Percentiles rank a stretch among this genome's conserved stretches.
Conservation (phyloP, 2,329 filamentous ascomycete species). For the Aspergillus texensis region DNA sequence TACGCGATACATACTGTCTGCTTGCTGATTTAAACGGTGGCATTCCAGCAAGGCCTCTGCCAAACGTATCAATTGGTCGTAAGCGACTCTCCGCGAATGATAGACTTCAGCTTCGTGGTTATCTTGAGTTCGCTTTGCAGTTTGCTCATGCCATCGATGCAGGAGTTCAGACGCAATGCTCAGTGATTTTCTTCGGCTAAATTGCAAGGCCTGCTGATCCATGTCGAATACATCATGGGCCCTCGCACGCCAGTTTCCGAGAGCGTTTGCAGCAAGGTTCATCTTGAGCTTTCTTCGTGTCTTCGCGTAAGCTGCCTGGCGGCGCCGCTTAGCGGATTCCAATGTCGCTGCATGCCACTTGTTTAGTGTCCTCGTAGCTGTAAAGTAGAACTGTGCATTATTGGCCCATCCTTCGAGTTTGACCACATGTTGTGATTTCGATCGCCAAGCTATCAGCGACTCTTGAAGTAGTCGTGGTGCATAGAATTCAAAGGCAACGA, state of each 20-base stretch:
- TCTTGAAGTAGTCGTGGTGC: conserved; percentile 45
- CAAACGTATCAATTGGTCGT: conserved; percentile 42
- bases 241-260: conserved; percentile 44
- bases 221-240: conserved; percentile 36
- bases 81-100: conserved; percentile 42
- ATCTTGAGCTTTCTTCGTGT: conserved; percentile 58
- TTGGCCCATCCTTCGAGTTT: conserved; percentile 56
- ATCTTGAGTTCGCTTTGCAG: conserved; percentile 38
- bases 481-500: conserved; percentile 47
- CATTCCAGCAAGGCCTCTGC: conserved; percentile 36
- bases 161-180: conserved; percentile 40
- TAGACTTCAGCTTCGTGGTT: conserved; percentile 41
- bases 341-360: conserved; percentile 55
- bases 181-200: conserved; percentile 39
- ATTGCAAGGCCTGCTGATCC: conserved; percentile 42
- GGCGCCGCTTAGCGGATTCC: conserved; percentile 54
- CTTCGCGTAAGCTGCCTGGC: conserved; percentile 58
- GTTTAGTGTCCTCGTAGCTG: conserved; percentile 53
- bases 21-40: conserved; percentile 46
- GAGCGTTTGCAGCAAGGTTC: conserved; percentile 50
- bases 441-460: conserved; percentile 42
- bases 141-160: conserved; percentile 46
- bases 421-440: conserved; percentile 43
- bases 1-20: conserved; percentile 49
- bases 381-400: conserved; percentile 60